These are phyloP conservation scores for Boeremia lycopersici DNA, from an alignment of 2,329 filamentous ascomycete genomes.

Conservation along the genomic window DNA sequence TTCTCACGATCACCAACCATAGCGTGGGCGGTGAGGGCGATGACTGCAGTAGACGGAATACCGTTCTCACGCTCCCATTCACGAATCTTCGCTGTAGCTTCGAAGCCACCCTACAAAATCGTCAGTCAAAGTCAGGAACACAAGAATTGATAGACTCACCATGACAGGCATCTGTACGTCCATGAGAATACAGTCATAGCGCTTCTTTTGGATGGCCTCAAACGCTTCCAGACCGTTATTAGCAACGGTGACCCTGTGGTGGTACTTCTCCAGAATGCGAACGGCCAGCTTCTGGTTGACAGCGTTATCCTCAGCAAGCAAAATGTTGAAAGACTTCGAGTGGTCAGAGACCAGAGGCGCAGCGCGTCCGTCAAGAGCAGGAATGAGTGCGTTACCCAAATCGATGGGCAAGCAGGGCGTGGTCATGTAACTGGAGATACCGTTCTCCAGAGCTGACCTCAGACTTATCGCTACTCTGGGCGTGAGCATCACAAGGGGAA, in stretches of 20 bases:
- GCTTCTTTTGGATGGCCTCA: constrained; percentile 86
- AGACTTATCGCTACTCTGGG: constrained; percentile 88
- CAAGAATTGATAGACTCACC: constrained; percentile 58
- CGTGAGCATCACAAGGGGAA: constrained; percentile 90
- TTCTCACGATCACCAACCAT: constrained; percentile 99
- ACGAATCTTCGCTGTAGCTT: constrained; percentile 94
- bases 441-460: constrained; percentile 90
- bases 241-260: constrained; percentile 89
- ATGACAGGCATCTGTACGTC: constrained; percentile 99
- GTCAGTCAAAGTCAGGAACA: constrained; percentile 43
- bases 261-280: constrained; percentile 96
- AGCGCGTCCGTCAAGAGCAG: constrained; percentile 89
- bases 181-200: constrained; percentile 97
- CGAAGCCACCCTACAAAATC: constrained; percentile 79
- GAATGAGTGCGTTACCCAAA: constrained; percentile 93
- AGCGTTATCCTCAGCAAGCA: constrained; percentile 94
- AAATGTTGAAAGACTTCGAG: constrained; percentile 92
- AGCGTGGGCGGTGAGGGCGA: constrained; percentile 94
- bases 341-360: constrained; percentile 92
- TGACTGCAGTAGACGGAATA: constrained; percentile 87
- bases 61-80: constrained; percentile 87
- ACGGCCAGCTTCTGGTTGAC: constrained; percentile 96
- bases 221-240: constrained; percentile 94
- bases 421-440: constrained; percentile 99
- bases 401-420: constrained; percentile 94